These are phyloP conservation scores for Tothia fuscella DNA, from an alignment of 2,329 filamentous ascomycete species.

Conservation along the genomic window DNA sequence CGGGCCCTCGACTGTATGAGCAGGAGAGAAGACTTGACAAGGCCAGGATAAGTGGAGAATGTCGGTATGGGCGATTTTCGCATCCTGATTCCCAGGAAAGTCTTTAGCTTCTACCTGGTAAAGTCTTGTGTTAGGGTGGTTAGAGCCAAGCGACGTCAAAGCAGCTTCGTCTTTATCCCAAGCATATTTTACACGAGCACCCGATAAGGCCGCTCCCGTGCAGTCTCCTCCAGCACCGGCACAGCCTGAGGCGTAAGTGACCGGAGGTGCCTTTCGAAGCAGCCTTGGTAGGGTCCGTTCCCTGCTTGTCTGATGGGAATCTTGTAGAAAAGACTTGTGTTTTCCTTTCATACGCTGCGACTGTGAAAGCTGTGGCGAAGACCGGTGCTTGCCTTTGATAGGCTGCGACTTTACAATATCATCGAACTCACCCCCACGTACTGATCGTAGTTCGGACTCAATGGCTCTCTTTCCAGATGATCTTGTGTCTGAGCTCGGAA, in stretches of 20 bases:
- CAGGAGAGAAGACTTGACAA: conserved; percentile 3
- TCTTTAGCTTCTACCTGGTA: background rate
- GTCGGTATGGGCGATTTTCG: background rate
- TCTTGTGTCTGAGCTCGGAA: no score
- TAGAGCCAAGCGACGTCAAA: background rate
- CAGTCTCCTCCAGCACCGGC: conserved; percentile 4
- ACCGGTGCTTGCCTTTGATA: background rate
- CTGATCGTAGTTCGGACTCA: background rate
- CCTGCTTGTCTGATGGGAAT: background rate
- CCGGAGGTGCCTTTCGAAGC: background rate
- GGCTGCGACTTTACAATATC: background rate
- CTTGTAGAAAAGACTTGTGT: background rate
- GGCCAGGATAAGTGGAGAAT: background rate
- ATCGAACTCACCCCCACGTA: background rate
- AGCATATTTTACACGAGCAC: background rate
- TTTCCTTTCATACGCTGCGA: no score
- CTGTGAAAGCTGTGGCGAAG: background rate
- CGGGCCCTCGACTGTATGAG: background rate
- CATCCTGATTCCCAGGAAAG: background rate
- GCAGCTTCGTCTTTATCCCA: background rate
- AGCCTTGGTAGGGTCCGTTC: background rate
- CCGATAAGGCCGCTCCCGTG: background rate
- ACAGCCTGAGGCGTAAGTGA: conserved; percentile 2
- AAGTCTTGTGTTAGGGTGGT: background rate
- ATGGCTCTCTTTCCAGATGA: no score